Evolutionary conservation across 208 protist genomes (phyloP), one percentile per base, ranked within the genome.

Genomic region (Trypanosoma boissoni): DNA sequence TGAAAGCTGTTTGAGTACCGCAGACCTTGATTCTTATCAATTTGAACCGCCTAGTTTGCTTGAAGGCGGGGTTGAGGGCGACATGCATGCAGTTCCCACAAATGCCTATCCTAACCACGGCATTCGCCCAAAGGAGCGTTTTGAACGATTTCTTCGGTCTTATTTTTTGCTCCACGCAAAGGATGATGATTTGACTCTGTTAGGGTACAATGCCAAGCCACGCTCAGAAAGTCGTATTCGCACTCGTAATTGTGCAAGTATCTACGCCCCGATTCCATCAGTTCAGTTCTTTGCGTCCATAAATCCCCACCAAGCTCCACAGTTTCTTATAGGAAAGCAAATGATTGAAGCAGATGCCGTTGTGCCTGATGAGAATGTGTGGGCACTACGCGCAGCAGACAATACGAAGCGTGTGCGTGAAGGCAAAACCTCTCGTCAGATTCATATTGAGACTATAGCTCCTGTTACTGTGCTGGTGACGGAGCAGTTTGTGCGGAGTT

Each of bases 391-490:
- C 12, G 34, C 58, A 26, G 76, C 78, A 9, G 84, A 95, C 68
- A 91, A 95, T 68, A 50, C 73, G 9, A 75, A 82, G 64, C 79
- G 85, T 12, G 88, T 80, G 7, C 56, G 68, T 39, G 50, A 74
- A 41, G 78, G 80, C 20, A 63, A 78, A 7, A 95, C 88, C 2
- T 85, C 88, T 21, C 83, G 80, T 41, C 88, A 95, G 54, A 28
- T 86, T 1, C 85, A 95, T 69, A 24, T 91, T 10, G 80, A 88
- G 24, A 28, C 77, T 16, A 54, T 82, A 28, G 69, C 74, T 34
- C 88, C 88, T 14, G 32, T 94, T 18, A 80, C 67, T 21, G 39
- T 85, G 9, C 62, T 91, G 20, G 55, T 94, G 27, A 87, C 84
- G 14, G 71, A 68, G 36, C 50, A 80, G 49, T 63, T 80, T 14